Percentiles rank a stretch among this genome's conserved stretches.
Conservation (phyloP, 1,284 basidiomycete genomes). For the Meira nashicola region DNA sequence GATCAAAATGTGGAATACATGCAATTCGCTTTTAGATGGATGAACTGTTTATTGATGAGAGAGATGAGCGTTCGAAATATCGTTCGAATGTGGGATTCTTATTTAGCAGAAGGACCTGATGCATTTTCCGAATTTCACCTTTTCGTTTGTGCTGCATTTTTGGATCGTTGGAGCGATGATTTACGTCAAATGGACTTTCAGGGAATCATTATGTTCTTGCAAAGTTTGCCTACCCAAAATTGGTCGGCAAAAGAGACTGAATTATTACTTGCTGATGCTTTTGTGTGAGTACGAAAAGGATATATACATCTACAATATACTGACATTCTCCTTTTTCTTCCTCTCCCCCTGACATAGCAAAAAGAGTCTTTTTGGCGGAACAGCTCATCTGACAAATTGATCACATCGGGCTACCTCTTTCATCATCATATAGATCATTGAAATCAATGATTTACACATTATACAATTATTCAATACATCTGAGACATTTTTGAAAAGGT, state of each 20-base stretch:
- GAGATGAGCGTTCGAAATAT: slow-evolving; percentile 53
- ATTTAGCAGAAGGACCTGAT: slow-evolving; percentile 50
- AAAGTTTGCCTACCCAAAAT: slow-evolving; percentile 85
- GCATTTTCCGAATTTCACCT: slow-evolving; percentile 51
- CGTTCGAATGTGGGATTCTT: slow-evolving; percentile 52
- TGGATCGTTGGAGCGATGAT: slow-evolving; percentile 46
- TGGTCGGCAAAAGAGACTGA: slow-evolving; percentile 96
- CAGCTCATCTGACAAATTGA: slow-evolving; percentile 43
- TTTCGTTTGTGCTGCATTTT: slow-evolving; percentile 49
- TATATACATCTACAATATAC: slow-evolving; percentile 6
- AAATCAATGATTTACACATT: no score
- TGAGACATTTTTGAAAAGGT: no score
- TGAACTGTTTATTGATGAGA: slow-evolving; percentile 53
- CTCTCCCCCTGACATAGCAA: slow-evolving; percentile 18
- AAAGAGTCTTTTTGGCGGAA: slow-evolving; percentile 50
- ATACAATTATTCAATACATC: no score
- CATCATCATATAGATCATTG: no score
- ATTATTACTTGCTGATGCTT: slow-evolving; percentile 89
- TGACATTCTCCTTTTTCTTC: no score
- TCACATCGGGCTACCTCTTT: no score
- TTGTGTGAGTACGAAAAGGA: slow-evolving; percentile 59
- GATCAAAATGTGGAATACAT: slow-evolving; percentile 51
- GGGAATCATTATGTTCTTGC: slow-evolving; percentile 99
- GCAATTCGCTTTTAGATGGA: slow-evolving; percentile 53
- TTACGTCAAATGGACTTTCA: slow-evolving; percentile 50